Evolutionary conservation across 1,139 yeast genomes (phyloP).

Genomic region (Candida dubliniensis): DNA sequence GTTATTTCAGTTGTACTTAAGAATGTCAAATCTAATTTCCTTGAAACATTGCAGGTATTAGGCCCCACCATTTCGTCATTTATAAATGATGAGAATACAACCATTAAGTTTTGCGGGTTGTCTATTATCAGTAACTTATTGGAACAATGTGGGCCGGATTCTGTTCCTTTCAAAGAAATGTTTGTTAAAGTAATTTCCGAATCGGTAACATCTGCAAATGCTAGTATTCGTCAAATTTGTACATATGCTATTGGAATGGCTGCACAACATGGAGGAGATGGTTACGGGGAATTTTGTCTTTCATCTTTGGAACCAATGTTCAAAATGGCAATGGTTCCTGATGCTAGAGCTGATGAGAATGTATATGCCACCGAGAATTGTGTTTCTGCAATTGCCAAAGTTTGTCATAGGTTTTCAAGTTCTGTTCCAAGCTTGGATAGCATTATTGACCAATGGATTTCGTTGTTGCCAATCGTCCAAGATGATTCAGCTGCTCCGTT

Average conservation of each 20-base stretch:
- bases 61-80: constrained; percentile 57
- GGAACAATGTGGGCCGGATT: constrained; percentile 72
- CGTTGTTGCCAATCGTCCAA: constrained; percentile 74
- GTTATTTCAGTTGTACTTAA: constrained; percentile 75
- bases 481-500: constrained; percentile 92
- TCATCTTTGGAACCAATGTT: constrained; percentile 73
- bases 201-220: constrained; percentile 64
- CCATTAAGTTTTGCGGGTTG: constrained; percentile 74
- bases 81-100: constrained; percentile 64
- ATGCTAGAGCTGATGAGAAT: constrained; percentile 82
- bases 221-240: constrained; percentile 84
- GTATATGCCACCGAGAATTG: constrained; percentile 86
- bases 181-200: constrained; percentile 65
- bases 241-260: constrained; percentile 83
- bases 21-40: constrained; percentile 55
- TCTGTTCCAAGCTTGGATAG: constrained; percentile 62
- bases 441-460: constrained; percentile 74
- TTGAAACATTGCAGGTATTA: constrained; percentile 62
- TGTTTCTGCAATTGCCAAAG: constrained; percentile 79
- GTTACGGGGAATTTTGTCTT: constrained; percentile 62
- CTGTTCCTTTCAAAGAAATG: constrained; percentile 62
- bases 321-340: constrained; percentile 76
- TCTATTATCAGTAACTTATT: constrained; percentile 78
- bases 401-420: constrained; percentile 57
- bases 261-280: constrained; percentile 74